Percentiles rank a stretch among this genome's conserved stretches.
Evolutionary conservation across 345 rosid species (phyloP).

Genomic region (Salix suchowensis): DNA sequence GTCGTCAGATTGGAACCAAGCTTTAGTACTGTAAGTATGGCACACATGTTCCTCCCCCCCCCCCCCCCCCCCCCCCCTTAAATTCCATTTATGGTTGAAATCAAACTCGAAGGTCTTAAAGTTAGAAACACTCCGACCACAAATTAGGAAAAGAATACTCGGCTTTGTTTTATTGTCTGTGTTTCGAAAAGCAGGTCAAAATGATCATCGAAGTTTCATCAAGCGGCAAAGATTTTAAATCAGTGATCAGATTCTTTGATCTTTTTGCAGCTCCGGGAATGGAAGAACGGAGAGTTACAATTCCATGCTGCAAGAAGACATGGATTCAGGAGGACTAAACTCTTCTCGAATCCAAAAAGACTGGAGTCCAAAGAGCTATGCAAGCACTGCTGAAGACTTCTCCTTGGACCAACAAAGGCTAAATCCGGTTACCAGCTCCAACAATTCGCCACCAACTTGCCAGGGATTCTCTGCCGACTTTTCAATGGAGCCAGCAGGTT

Average conservation of each 20-base stretch:
- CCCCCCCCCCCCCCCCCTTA: too few relatives aligned
- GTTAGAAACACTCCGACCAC: constrained; percentile 20
- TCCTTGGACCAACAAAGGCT: constrained; percentile 16
- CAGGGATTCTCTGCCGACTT: constrained; percentile 18
- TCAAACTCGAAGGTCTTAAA: constrained; percentile 4
- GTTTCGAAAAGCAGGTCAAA: constrained; percentile 19
- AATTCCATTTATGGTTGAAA: background rate
- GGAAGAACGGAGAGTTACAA: constrained; percentile 19
- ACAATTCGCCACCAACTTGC: constrained; percentile 13
- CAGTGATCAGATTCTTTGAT: background rate
- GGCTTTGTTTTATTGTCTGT: background rate
- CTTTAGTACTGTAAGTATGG: constrained; percentile 41
- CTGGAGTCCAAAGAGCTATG: constrained; percentile 39
- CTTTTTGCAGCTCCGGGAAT: constrained; percentile 1
- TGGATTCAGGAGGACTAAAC: constrained; percentile 17
- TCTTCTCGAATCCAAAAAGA: constrained; percentile 35
- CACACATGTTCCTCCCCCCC: background rate
- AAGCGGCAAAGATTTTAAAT: background rate
- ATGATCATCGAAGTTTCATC: constrained; percentile 7
- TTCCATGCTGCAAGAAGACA: constrained; percentile 21
- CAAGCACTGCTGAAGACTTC: constrained; percentile 20
- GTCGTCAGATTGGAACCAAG: constrained; percentile 42
- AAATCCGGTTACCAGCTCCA: background rate
- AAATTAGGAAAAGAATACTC: constrained; percentile 9
- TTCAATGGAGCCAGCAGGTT: constrained; percentile 14